Conservation (phyloP, 2,329 filamentous ascomycete genomes). For the Aureobasidium musti region DNA sequence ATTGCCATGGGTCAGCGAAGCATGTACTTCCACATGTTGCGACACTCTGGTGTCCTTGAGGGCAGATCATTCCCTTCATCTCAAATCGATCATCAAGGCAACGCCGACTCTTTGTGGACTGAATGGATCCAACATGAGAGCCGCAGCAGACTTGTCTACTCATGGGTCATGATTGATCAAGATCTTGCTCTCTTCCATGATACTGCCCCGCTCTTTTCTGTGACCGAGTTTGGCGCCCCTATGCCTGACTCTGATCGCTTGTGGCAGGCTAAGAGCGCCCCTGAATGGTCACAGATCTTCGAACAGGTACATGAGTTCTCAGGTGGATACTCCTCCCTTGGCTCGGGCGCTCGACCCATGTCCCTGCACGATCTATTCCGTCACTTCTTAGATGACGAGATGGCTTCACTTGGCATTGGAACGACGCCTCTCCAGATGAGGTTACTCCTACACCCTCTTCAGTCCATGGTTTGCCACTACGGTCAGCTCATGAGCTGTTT, state of each 20-base stretch:
- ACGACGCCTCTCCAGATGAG: slow-evolving; percentile 62
- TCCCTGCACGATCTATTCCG: slow-evolving; percentile 68
- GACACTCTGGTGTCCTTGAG: slow-evolving; percentile 68
- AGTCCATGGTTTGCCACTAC: slow-evolving; percentile 65
- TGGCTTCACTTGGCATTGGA: slow-evolving; percentile 55
- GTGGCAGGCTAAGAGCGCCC: slow-evolving; percentile 62
- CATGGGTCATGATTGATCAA: slow-evolving; percentile 73
- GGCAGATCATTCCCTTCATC: slow-evolving; percentile 45
- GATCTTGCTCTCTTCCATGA: slow-evolving; percentile 69
- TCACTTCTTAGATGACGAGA: slow-evolving; percentile 66
- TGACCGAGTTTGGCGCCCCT: slow-evolving; percentile 65
- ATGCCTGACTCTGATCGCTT: slow-evolving; percentile 64
- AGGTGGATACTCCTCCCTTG: slow-evolving; percentile 57
- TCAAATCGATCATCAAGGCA: slow-evolving; percentile 51
- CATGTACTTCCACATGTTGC: slow-evolving; percentile 73
- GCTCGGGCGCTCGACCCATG: slow-evolving; percentile 55
- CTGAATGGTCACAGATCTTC: slow-evolving; percentile 62
- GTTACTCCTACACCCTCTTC: slow-evolving; percentile 68
- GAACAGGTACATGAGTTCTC: slow-evolving; percentile 61
- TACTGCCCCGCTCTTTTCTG: slow-evolving; percentile 62
- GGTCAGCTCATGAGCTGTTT: slow-evolving; percentile 67
- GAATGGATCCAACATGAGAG: slow-evolving; percentile 67
- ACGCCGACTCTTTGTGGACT: slow-evolving; percentile 59
- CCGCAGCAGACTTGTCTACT: slow-evolving; percentile 69
- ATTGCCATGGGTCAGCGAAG: slow-evolving; percentile 72